Evolutionary conservation across 345 rosid genomes (phyloP).

Genomic region (Citropsis articulata): DNA sequence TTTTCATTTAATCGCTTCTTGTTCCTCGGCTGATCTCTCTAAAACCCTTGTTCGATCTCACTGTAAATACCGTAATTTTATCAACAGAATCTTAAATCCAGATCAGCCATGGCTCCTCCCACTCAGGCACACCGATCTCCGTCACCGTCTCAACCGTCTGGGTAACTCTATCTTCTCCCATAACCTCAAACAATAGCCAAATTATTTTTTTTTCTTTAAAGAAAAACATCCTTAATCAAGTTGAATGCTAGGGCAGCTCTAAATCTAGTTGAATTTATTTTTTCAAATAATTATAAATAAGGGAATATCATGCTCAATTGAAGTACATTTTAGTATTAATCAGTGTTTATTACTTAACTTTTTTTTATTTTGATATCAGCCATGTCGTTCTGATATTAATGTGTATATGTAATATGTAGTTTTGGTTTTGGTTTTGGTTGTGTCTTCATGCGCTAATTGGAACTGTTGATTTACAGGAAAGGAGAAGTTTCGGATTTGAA

Average conservation of each 20-base stretch:
- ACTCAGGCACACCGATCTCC: conserved; percentile 70
- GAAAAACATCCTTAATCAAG: not conserved
- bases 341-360: not conserved
- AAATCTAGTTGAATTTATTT: not conserved
- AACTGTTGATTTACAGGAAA: conserved; percentile 45
- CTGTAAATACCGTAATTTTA: not conserved
- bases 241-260: not conserved
- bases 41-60: conserved; percentile 24
- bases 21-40: conserved; percentile 23
- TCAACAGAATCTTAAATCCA: not conserved
- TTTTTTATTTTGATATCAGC: not conserved
- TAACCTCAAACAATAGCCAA: not conserved
- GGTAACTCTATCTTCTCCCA: conserved; percentile 44
- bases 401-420: not conserved
- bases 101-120: conserved; percentile 79
- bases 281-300: not conserved
- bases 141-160: conserved; percentile 97
- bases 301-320: not conserved
- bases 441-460: not conserved
- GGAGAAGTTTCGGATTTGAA: conserved; percentile 94
- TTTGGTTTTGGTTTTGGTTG: not conserved
- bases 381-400: not conserved
- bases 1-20: not conserved
- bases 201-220: not conserved
- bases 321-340: not conserved